Conservation (phyloP, 345 rosid genomes). For the Lenwebbia sp. region DNA sequence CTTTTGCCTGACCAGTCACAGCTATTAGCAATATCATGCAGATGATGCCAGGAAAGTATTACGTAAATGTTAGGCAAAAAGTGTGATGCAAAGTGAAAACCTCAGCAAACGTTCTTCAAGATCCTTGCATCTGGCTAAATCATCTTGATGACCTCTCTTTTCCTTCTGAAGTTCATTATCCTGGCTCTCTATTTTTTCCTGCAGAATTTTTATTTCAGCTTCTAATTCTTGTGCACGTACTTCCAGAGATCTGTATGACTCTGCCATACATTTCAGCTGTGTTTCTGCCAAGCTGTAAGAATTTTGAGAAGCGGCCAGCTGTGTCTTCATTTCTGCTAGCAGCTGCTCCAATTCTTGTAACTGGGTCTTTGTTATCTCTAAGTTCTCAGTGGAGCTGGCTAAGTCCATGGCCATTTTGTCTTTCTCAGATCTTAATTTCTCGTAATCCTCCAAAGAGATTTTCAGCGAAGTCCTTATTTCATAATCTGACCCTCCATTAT, state of each 20-base stretch:
- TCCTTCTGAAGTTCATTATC: constrained; percentile 66
- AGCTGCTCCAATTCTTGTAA: constrained; percentile 74
- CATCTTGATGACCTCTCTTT: constrained; percentile 44
- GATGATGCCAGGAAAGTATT: neutral
- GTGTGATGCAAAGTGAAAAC: constrained; percentile 23
- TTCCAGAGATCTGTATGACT: constrained; percentile 91
- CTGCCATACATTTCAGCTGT: constrained; percentile 96
- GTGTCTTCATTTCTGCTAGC: constrained; percentile 60
- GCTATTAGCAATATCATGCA: neutral
- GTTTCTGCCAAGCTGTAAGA: constrained; percentile 85
- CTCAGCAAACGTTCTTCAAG: constrained; percentile 70
- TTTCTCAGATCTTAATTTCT: constrained; percentile 61
- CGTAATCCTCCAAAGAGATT: constrained; percentile 47
- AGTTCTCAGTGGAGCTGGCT: constrained; percentile 46
- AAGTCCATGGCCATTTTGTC: constrained; percentile 51
- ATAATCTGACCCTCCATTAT: constrained; percentile 37
- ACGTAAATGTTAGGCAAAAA: neutral
- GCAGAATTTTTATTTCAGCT: constrained; percentile 57
- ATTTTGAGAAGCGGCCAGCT: constrained; percentile 54
- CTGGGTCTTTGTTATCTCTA: constrained; percentile 60
- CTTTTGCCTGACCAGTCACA: neutral
- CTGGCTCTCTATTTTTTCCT: constrained; percentile 34
- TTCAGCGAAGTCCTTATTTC: constrained; percentile 27
- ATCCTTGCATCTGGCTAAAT: constrained; percentile 63
- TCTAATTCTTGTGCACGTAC: constrained; percentile 61